Percentiles rank a stretch among this genome's conserved stretches.
These are phyloP conservation scores for Rhizopus arrhizus DNA, from an alignment of 371 early-diverging fungal genomes.

Conservation along the genomic window DNA sequence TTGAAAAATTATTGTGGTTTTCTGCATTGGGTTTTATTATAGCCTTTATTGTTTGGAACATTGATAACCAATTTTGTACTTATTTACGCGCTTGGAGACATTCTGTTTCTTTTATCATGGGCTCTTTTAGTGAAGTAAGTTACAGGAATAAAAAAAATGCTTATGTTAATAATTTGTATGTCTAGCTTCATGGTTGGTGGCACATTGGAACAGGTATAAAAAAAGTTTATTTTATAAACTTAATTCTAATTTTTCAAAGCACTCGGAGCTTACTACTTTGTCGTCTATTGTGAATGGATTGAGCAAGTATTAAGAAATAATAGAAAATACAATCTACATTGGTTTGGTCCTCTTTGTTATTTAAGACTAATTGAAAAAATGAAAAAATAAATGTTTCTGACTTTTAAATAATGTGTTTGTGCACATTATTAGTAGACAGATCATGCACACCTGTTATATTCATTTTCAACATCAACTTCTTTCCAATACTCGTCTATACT, in stretches of 20 bases:
- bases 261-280: constrained; percentile 43
- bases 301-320: constrained; percentile 26
- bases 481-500: no score
- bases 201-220: constrained; percentile 60
- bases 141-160: background rate
- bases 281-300: constrained; percentile 46
- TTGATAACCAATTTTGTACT: constrained; percentile 75
- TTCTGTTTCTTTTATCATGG: constrained; percentile 54
- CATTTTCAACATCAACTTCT: no score
- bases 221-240: background rate
- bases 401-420: no score
- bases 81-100: constrained; percentile 53
- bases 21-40: constrained; percentile 52
- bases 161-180: constrained; percentile 12
- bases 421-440: no score
- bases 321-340: constrained; percentile 25
- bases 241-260: constrained; percentile 18
- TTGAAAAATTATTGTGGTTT: constrained; percentile 38
- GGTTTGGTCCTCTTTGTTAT: constrained; percentile 45
- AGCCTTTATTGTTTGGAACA: constrained; percentile 77
- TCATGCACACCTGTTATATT: no score
- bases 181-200: constrained; percentile 87
- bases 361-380: constrained; percentile 20
- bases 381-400: background rate
- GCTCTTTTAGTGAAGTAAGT: constrained; percentile 50